These are phyloP conservation scores for Malus orientalis DNA, from an alignment of 306 rosid species.

Conservation along the genomic window DNA sequence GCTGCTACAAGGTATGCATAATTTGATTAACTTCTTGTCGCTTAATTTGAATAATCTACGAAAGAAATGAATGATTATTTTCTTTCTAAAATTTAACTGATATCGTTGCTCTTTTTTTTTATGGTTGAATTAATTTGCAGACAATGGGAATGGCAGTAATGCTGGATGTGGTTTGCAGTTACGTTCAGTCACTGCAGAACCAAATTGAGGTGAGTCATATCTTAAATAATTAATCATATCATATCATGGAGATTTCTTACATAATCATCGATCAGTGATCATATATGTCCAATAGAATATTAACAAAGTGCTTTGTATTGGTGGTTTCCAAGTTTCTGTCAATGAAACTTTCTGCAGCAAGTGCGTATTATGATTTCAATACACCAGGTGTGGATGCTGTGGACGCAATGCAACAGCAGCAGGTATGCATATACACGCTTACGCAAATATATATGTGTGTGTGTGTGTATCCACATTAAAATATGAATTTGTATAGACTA, in stretches of 20 bases:
- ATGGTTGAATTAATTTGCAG: constrained; percentile 12
- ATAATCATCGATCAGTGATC: neutral
- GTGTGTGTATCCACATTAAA: neutral
- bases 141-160: constrained; percentile 71
- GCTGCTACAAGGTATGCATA: constrained; percentile 52
- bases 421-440: neutral
- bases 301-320: neutral
- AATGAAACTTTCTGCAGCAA: constrained; percentile 62
- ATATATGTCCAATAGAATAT: neutral
- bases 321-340: constrained; percentile 41
- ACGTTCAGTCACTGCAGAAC: constrained; percentile 55
- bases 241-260: neutral
- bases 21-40: neutral
- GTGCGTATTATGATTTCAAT: constrained; percentile 37
- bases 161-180: constrained; percentile 62
- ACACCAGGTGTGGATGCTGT: constrained; percentile 17
- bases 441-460: no score
- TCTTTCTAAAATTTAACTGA: neutral
- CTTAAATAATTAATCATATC: neutral
- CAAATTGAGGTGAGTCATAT: constrained; percentile 44
- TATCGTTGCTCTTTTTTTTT: neutral
- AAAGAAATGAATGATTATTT: neutral
- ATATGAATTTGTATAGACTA: neutral
- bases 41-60: neutral
- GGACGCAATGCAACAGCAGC: constrained; percentile 27